Percentiles rank a stretch among this genome's conserved stretches.
Conservation (phyloP, 75 land plant species). For the Larix kaempferi region DNA sequence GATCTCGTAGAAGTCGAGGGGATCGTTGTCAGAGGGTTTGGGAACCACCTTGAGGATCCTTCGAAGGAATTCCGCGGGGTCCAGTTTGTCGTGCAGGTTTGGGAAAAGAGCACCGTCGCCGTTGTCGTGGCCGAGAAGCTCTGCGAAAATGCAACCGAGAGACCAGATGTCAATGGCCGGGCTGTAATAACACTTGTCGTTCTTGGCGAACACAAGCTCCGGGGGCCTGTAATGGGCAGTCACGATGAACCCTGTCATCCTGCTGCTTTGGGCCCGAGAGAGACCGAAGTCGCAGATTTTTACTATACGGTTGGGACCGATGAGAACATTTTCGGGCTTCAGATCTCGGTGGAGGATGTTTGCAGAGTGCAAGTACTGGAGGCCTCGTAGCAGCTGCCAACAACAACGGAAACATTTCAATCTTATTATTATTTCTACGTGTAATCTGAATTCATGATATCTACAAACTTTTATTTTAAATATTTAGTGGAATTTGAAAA, state of each 20-base stretch:
- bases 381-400: conserved; percentile 32
- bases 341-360: conserved; percentile 44
- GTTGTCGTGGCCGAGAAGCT: conserved; percentile 24
- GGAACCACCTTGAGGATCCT: too few species aligned
- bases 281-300: conserved; percentile 41
- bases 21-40: not conserved
- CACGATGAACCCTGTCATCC: conserved; percentile 30
- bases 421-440: too few species aligned
- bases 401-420: not conserved
- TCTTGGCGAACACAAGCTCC: conserved; percentile 18
- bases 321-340: conserved; percentile 33
- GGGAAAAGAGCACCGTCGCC: too few species aligned
- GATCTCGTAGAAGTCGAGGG: conserved; percentile 61
- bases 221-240: conserved; percentile 36
- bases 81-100: too few species aligned
- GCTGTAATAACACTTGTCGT: conserved; percentile 16
- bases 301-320: conserved; percentile 24
- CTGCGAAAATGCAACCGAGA: conserved; percentile 43
- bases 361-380: conserved; percentile 36
- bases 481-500: too few species aligned
- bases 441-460: too few species aligned
- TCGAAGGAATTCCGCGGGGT: too few species aligned
- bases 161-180: conserved; percentile 50
- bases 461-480: too few species aligned
- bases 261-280: conserved; percentile 23